A percentile compares a stretch with the other conserved stretches of the same genome.
phyloP scores from a whole-genome alignment of 2,329 filamentous ascomycete genomes.

The Fusarium neocosmosporiellum region DNA sequence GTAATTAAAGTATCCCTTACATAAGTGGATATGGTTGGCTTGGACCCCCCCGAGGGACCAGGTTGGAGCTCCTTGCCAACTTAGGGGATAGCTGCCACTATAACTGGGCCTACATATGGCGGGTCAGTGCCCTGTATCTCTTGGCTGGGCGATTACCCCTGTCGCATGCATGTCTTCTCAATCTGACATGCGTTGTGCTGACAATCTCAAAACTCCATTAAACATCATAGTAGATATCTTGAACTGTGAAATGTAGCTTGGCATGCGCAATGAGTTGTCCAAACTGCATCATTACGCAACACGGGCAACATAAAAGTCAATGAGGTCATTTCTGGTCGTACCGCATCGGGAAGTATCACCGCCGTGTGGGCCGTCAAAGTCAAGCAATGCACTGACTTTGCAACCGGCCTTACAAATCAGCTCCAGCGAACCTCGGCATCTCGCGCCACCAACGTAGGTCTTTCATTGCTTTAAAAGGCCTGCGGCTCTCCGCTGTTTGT shows the following conservation, averaged over 20 bases:
- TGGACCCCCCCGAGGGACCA: no score
- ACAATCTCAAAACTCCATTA: background rate
- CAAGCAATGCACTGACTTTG: constrained; percentile 23
- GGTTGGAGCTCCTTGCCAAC: no score
- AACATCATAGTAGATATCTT: background rate
- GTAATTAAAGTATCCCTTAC: no score
- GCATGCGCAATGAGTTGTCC: background rate
- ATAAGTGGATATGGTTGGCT: no score
- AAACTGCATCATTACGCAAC: background rate
- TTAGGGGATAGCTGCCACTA: background rate
- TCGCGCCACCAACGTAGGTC: constrained; percentile 3
- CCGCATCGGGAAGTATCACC: constrained; percentile 35
- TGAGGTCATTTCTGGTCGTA: constrained; percentile 15
- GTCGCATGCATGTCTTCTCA: background rate
- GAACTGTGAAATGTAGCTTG: background rate
- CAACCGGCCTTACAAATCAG: constrained; percentile 11
- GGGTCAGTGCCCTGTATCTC: background rate
- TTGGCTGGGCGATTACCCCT: background rate
- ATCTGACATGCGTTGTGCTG: background rate
- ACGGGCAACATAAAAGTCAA: constrained; percentile 6
- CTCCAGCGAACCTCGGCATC: background rate
- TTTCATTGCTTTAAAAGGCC: background rate
- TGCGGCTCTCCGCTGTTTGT: background rate
- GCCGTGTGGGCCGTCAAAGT: constrained; percentile 21
- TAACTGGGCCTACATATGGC: background rate